Conservation (phyloP, 129 eudicot genomes). For the Pulicaria dysenterica region DNA sequence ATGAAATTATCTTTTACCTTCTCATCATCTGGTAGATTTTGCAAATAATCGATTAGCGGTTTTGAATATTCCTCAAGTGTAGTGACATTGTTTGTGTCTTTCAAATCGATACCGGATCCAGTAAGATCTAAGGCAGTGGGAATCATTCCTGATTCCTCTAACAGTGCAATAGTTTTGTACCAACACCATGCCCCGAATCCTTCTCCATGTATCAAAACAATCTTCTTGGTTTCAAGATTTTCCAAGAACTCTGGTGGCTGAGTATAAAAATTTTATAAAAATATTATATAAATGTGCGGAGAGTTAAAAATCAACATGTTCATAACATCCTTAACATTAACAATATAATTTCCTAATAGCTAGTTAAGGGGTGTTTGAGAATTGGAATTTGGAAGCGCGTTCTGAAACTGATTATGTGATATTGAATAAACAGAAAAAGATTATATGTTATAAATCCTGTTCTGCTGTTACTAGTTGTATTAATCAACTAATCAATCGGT, state of each 20-base stretch:
- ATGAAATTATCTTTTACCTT: conserved; percentile 46
- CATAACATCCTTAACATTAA: conserved; percentile 4
- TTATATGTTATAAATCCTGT: not conserved
- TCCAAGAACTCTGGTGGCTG: conserved; percentile 80
- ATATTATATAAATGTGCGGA: conserved; percentile 9
- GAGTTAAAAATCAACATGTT: conserved; percentile 7
- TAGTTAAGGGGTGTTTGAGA: not conserved
- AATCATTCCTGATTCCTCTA: conserved; percentile 81
- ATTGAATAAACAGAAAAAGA: not conserved
- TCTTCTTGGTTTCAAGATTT: conserved; percentile 65
- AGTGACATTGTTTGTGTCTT: conserved; percentile 66
- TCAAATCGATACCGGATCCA: conserved; percentile 90
- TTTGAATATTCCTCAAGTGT: conserved; percentile 80
- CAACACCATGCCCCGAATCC: conserved; percentile 99
- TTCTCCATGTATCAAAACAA: conserved; percentile 92
- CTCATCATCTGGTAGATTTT: conserved; percentile 72
- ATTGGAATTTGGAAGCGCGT: no score
- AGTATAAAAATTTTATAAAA: conserved; percentile 16
- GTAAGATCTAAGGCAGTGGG: conserved; percentile 87
- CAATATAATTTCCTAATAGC: not conserved
- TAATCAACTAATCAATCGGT: not conserved
- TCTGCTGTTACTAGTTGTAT: not conserved
- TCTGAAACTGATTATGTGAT: not conserved
- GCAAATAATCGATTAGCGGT: conserved; percentile 68
- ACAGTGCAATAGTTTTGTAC: conserved; percentile 86